A percentile compares a stretch with the other conserved stretches of the same genome.
phyloP scores from a whole-genome alignment of 495 filamentous ascomycete species.

The Penicillium paradoxum region DNA sequence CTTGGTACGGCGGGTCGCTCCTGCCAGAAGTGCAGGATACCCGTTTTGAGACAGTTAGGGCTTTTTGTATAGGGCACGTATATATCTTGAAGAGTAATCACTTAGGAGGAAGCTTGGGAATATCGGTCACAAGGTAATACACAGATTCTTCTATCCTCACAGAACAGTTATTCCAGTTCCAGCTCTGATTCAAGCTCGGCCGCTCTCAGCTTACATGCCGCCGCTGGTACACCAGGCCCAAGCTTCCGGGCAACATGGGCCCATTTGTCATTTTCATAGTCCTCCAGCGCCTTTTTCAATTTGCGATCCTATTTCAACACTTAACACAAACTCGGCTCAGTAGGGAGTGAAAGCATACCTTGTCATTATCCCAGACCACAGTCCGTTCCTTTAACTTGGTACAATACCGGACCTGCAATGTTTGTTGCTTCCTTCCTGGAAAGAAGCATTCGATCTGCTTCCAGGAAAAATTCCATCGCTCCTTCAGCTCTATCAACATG shows the following conservation, averaged over 20 bases:
- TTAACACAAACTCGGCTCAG: constrained; percentile 7
- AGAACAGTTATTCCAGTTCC: background rate
- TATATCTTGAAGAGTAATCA: background rate
- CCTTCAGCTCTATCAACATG: constrained; percentile 79
- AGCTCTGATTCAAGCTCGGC: background rate
- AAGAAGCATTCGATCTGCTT: constrained; percentile 96
- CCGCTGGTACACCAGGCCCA: constrained; percentile 76
- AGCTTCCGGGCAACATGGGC: constrained; percentile 81
- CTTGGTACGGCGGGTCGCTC: constrained; percentile 12
- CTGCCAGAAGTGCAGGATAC: constrained; percentile 19
- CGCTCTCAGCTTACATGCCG: constrained; percentile 78
- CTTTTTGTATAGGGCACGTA: constrained; percentile 20
- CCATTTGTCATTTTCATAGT: constrained; percentile 90
- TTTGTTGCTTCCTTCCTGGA: constrained; percentile 79
- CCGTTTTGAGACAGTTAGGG: constrained; percentile 29
- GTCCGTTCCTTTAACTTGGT: constrained; percentile 90
- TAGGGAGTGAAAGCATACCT: constrained; percentile 43
- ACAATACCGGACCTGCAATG: constrained; percentile 88
- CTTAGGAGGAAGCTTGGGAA: background rate
- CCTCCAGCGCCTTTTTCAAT: constrained; percentile 71
- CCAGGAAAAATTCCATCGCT: constrained; percentile 89
- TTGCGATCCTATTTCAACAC: constrained; percentile 59
- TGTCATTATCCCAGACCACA: constrained; percentile 87
- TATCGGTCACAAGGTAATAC: background rate
- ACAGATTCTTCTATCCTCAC: background rate